Evolutionary conservation across 108 stramenopile genomes (phyloP).

Genomic region (Cyclotella baltica): DNA sequence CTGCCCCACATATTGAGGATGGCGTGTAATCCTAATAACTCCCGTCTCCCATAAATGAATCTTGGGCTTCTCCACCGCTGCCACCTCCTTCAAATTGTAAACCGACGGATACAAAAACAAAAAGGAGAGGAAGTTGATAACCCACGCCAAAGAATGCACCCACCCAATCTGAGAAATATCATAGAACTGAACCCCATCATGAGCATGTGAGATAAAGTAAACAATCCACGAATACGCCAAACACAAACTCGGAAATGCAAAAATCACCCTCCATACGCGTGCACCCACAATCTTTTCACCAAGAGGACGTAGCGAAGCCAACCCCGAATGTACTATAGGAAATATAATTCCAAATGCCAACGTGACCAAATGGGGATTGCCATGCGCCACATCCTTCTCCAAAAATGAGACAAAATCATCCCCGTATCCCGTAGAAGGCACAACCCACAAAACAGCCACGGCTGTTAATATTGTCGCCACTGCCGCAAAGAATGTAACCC

Average conservation of each 20-base stretch:
- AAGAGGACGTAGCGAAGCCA: slow-evolving; percentile 91
- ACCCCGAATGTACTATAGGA: slow-evolving; percentile 92
- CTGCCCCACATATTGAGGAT: slow-evolving; percentile 96
- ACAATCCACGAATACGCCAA: slow-evolving; percentile 92
- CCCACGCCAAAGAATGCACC: slow-evolving; percentile 71
- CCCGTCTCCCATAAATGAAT: slow-evolving; percentile 96
- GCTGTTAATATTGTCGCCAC: slow-evolving; percentile 75
- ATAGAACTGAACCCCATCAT: slow-evolving; percentile 92
- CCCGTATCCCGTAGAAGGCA: slow-evolving; percentile 67
- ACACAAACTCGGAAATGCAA: slow-evolving; percentile 90
- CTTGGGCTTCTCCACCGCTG: slow-evolving; percentile 83
- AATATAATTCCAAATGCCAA: slow-evolving; percentile 84
- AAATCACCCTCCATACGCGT: slow-evolving; percentile 92
- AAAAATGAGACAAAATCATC: slow-evolving; percentile 82
- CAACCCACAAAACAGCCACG: slow-evolving; percentile 78
- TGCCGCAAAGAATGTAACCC: slow-evolving; percentile 81
- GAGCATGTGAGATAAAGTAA: slow-evolving; percentile 94
- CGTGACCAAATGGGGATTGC: slow-evolving; percentile 67
- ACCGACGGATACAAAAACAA: slow-evolving; percentile 94
- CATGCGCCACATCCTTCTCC: slow-evolving; percentile 62
- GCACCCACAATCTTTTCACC: slow-evolving; percentile 93
- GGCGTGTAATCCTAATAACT: slow-evolving; percentile 94
- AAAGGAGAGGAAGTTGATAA: slow-evolving; percentile 85
- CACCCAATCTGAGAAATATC: slow-evolving; percentile 67
- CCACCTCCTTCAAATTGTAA: slow-evolving; percentile 96